Evolutionary conservation across 257 asterid species (phyloP).

Genomic region (Solanum pimpinellifolium): DNA sequence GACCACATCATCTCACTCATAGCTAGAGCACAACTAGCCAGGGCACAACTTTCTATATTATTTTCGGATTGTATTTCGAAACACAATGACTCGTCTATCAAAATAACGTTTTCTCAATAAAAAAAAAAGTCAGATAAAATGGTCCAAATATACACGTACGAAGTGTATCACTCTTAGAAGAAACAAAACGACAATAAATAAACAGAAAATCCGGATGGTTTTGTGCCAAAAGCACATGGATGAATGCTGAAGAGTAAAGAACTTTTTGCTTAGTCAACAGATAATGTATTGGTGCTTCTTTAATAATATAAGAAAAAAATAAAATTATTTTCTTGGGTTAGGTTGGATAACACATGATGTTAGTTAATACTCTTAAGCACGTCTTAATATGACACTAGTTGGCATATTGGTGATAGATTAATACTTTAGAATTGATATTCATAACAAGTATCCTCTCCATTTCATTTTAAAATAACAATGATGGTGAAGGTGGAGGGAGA

Average conservation of each 20-base stretch:
- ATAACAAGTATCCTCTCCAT: not conserved
- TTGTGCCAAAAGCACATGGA: conserved; percentile 6
- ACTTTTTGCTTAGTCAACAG: not conserved
- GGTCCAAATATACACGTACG: too few relatives aligned
- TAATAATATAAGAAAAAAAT: not conserved
- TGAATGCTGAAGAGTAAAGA: not conserved
- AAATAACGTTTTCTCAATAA: not conserved
- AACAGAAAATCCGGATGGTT: conserved; percentile 5
- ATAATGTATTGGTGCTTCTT: not conserved
- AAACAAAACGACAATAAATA: too few relatives aligned
- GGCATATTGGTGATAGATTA: not conserved
- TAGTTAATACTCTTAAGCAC: not conserved
- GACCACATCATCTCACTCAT: not conserved
- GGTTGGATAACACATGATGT: not conserved
- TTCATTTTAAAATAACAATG: not conserved
- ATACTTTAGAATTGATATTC: not conserved
- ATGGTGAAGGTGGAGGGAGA: not conserved
- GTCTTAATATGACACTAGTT: not conserved
- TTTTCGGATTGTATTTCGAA: not conserved
- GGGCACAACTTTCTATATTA: not conserved
- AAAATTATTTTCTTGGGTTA: not conserved
- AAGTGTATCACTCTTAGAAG: too few relatives aligned
- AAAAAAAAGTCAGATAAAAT: not conserved
- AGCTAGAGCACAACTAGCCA: not conserved
- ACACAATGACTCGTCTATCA: not conserved